A percentile compares a stretch with the other conserved stretches of the same genome.
Evolutionary conservation across 2,329 filamentous ascomycete genomes (phyloP).

Genomic region (Cladosporium halotolerans): DNA sequence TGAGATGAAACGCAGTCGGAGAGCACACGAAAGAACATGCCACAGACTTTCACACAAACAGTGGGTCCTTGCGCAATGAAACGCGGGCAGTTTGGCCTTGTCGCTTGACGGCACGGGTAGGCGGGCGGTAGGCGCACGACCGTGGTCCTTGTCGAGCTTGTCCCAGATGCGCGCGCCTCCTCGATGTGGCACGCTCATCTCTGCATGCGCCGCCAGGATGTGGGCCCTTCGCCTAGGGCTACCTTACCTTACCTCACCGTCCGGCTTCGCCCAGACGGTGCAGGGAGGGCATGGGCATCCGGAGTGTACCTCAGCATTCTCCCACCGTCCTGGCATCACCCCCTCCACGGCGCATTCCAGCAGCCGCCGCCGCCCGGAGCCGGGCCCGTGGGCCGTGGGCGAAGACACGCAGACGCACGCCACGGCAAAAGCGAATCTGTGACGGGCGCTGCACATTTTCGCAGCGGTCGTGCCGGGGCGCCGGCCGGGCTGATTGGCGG

Average conservation of each 20-base stretch:
- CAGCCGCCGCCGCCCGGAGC: background rate
- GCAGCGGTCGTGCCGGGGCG: background rate
- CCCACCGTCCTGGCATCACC: background rate
- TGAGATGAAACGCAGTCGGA: too few species aligned
- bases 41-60: too few species aligned
- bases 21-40: too few species aligned
- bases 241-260: too few species aligned
- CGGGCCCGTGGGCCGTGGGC: background rate
- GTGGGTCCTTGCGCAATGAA: conserved; percentile 2
- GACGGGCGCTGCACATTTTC: conserved; percentile 9
- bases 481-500: conserved; percentile 2
- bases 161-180: conserved; percentile 5
- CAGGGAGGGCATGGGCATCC: background rate
- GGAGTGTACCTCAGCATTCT: background rate
- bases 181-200: conserved; percentile 9
- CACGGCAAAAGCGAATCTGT: conserved; percentile 6
- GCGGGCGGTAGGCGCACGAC: conserved; percentile 4
- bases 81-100: conserved; percentile 2
- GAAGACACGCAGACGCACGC: background rate
- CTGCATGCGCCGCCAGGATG: conserved; percentile 3
- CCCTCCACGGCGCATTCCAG: background rate
- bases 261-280: background rate
- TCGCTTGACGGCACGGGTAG: conserved; percentile 7
- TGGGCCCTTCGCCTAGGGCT: background rate
- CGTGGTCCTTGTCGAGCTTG: background rate